Base-by-base conservation (phyloP, 2,329 filamentous ascomycete species). In the Penicillium hesseltinei region DNA sequence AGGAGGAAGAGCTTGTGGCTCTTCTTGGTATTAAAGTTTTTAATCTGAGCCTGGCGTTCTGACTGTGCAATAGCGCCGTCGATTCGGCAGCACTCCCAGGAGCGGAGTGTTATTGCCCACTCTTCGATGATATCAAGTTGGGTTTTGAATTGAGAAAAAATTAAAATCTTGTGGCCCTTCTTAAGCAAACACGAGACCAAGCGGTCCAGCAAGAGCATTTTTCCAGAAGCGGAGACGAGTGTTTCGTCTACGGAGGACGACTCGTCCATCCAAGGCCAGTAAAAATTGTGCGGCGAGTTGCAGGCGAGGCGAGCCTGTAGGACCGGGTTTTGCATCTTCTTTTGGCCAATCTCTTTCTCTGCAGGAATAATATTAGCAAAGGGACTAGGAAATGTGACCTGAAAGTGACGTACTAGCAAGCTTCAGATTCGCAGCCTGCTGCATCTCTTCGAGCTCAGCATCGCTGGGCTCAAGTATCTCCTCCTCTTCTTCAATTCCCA, bases 121-220 rank as follows among this genome's bases (percentile, higher is more conserved):
- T 93, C 89, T 61, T 95, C 86, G 0, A 99, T 80, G 2, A 99
- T 89, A 68, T 97, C 92, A 0, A 99, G 84, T 62, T 96, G 92
- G 0, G 89, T 96, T 57, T 92, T 95, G 78, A 99, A 99, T 70
- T 99, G 94, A 0, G 91, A 95, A 75, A 99, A 99, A 51, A 99
- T 91, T 45, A 99, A 84, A 29, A 97, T 88, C 70, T 97, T 97
- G 77, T 97, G 92, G 4, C 84, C 88, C 1, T 84, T 82, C 0
- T 78, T 63, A 57, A 99, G 88, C 0, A 99, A 81, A 2, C 82
- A 81, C 0, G 90, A 89, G 0, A 99, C 82, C 0, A 99, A 82
- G 0, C 91, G 86, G 71, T 99, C 94, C 0, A 99, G 84, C 0
- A 99, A 83, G 2, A 97, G 84, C 91, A 99, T 97, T 73, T 99